phyloP scores from a whole-genome alignment of 2,329 filamentous ascomycete species.

The Colletotrichum liaoningense region DNA sequence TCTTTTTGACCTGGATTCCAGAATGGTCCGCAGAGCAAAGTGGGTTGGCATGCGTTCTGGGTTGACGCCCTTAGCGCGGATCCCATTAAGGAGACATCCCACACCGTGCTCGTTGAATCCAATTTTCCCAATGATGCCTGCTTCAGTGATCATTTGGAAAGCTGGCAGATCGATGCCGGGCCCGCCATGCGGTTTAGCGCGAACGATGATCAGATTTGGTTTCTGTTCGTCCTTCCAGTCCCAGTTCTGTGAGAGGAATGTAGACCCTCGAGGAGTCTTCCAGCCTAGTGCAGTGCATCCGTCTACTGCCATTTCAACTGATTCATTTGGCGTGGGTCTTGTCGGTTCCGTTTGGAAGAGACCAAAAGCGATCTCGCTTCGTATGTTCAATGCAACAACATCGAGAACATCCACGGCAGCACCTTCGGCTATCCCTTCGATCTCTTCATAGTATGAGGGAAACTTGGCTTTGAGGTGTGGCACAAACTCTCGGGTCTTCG shows the following conservation, averaged over 20 bases:
- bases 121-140: conserved; percentile 73
- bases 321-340: not conserved
- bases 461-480: not conserved
- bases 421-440: not conserved
- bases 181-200: not conserved
- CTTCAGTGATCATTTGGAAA: conserved; percentile 68
- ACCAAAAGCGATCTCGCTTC: not conserved
- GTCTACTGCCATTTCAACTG: not conserved
- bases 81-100: conserved; percentile 44
- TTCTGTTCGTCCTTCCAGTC: not conserved
- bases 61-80: not conserved
- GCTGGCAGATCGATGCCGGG: conserved; percentile 46
- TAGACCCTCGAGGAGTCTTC: not conserved
- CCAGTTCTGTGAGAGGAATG: not conserved
- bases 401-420: not conserved
- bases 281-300: not conserved
- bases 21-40: not conserved
- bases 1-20: not conserved
- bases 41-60: not conserved
- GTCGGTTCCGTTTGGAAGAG: not conserved
- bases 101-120: conserved; percentile 70
- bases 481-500: not conserved
- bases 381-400: not conserved
- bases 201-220: not conserved
- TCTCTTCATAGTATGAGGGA: not conserved